These are phyloP conservation scores for Grosmannia clavigera DNA, from an alignment of 2,329 filamentous ascomycete species.

Conservation along the genomic window DNA sequence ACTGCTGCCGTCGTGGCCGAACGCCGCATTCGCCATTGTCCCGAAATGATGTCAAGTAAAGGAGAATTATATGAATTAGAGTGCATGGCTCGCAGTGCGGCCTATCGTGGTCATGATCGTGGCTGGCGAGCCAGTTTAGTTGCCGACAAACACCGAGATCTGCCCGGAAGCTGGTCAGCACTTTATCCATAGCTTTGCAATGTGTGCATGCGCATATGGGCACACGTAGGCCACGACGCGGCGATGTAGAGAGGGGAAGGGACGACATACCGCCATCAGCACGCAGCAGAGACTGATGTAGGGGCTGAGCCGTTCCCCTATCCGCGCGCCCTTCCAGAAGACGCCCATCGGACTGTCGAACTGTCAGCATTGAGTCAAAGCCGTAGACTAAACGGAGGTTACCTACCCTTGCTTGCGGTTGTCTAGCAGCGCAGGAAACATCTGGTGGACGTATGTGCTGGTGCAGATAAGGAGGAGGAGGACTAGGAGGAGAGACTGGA, in stretches of 20 bases:
- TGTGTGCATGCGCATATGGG: not conserved
- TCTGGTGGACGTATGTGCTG: conserved; percentile 81
- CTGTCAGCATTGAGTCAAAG: not conserved
- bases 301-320: conserved; percentile 86
- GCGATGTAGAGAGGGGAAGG: not conserved
- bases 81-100: not conserved
- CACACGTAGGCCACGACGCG: not conserved
- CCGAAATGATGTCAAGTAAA: not conserved
- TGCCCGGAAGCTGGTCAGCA: not conserved
- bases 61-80: not conserved
- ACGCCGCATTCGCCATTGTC: not conserved
- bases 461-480: conserved; percentile 94
- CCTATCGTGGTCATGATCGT: not conserved
- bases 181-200: too few relatives aligned
- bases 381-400: not conserved
- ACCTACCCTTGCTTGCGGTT: conserved; percentile 65
- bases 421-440: conserved; percentile 83
- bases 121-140: conserved; percentile 1
- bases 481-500: conserved; percentile 90
- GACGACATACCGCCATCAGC: conserved; percentile 64
- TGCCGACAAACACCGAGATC: conserved; percentile 11
- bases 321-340: conserved; percentile 90
- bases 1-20: not conserved
- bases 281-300: conserved; percentile 93
- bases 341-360: conserved; percentile 57